Percentiles rank a stretch among this genome's conserved stretches.
Evolutionary conservation across 2,329 filamentous ascomycete species (phyloP).

Genomic region (Fusarium sp.): DNA sequence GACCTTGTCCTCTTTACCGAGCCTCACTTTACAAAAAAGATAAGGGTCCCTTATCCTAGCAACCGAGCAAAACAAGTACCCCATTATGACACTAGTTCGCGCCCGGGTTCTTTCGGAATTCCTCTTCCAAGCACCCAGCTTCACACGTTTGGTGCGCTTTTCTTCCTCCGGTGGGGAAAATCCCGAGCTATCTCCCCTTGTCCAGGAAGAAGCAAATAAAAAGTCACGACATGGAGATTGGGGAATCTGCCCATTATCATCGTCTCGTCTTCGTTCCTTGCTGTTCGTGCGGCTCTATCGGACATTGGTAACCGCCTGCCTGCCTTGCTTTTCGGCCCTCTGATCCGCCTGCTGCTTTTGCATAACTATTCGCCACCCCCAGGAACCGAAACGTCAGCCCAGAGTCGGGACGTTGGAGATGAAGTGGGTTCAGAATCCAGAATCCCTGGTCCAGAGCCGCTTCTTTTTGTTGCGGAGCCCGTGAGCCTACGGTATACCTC

Average conservation of each 20-base stretch:
- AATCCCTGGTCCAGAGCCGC: neutral
- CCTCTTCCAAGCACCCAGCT: neutral
- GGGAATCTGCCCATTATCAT: constrained; percentile 29
- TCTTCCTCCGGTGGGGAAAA: constrained; percentile 22
- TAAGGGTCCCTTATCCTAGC: constrained; percentile 30
- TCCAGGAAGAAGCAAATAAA: neutral
- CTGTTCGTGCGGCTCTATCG: constrained; percentile 23
- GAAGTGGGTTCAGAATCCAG: neutral
- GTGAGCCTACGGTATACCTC: neutral
- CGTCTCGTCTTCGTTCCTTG: neutral
- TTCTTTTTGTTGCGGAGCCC: constrained; percentile 6
- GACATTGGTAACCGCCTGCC: constrained; percentile 16
- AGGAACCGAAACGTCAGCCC: constrained; percentile 18
- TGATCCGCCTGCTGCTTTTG: constrained; percentile 17
- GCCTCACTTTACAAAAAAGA: constrained; percentile 16
- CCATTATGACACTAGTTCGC: constrained; percentile 6
- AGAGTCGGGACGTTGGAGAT: constrained; percentile 12
- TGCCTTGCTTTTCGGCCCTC: constrained; percentile 31
- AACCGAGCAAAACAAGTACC: neutral
- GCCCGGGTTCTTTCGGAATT: constrained; percentile 40
- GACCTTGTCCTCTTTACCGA: constrained; percentile 8
- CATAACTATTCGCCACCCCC: constrained; percentile 4
- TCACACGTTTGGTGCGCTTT: constrained; percentile 22
- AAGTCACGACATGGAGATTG: constrained; percentile 13
- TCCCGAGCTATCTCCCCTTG: constrained; percentile 36